Evolutionary conservation across 768 basidiomycete genomes (phyloP), one percentile per base, ranked within the genome.

Genomic region (Glaciozyma antarctica): DNA sequence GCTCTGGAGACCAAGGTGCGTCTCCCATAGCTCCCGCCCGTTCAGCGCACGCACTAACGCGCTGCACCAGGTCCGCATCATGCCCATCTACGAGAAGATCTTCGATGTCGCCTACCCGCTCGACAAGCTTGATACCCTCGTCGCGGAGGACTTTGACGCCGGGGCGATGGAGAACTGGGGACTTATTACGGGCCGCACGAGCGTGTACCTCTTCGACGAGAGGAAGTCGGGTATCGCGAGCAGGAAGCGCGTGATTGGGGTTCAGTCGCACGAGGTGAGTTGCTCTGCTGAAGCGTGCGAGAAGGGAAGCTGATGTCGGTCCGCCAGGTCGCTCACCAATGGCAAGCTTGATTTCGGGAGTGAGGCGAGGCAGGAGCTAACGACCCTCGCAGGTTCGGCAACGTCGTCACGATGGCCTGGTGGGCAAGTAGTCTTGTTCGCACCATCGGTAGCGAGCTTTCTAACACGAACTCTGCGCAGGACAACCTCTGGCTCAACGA

Each of bases 31-130:
- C 85, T 94, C 67, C 86, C 86, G 65, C 93, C 86, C 75, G 88
- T 90, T 22, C 81, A 95, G 44, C 90, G 91, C 13, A 7, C 5
- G 15, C 1, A n/a, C 45, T 34, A 3, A 17, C 30, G 10, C 12
- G 10, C 43, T 30, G 8, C 21, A 1, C 30, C 64, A 61, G 28
- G 60, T 43, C 15, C 80, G 80, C 45, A 87, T 88, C 12, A 78
- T 94, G 17, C 90, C 91, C 15, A 75, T 91, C n/a, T 95, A 93
- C 75, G 93, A 97, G 77, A 80, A 86, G 75, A 82, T 94, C 62
- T 97, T 97, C 74, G 86, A 93, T 70, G 85, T 97, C 69, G 87
- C 87, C 64, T 98, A 86, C 76, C 90, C 93, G 28, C 81, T 98
- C 32, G 90, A 91, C 8, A 97, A 98, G 79, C 82, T 98, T 52